A percentile compares a stretch with the other conserved stretches of the same genome.
Evolutionary conservation across 148 eudicot genomes (phyloP).

Genomic region (Fagopyrum homotropicum): DNA sequence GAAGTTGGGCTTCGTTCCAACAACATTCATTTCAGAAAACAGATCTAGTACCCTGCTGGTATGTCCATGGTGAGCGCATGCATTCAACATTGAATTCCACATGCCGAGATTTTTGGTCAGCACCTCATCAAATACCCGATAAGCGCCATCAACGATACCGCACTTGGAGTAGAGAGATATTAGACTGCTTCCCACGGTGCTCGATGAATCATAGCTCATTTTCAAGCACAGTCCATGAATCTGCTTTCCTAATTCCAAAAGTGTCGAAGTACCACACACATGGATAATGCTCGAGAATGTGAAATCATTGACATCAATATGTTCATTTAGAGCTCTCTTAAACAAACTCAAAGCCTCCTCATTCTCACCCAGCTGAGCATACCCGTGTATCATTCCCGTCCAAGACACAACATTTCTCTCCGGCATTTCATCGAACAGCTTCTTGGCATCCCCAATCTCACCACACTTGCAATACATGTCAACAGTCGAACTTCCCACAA

Average conservation of each 20-base stretch:
- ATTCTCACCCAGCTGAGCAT: constrained; percentile 61
- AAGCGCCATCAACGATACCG: constrained; percentile 60
- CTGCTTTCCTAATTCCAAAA: constrained; percentile 65
- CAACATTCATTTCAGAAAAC: constrained; percentile 38
- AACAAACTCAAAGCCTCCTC: constrained; percentile 73
- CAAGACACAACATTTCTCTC: constrained; percentile 80
- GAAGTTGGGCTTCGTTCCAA: constrained; percentile 60
- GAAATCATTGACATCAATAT: constrained; percentile 76
- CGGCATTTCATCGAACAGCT: constrained; percentile 79
- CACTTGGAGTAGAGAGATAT: constrained; percentile 81
- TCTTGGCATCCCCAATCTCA: constrained; percentile 45
- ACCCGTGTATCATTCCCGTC: constrained; percentile 85
- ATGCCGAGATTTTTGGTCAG: constrained; percentile 51
- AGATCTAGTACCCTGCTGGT: constrained; percentile 41
- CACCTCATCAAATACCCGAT: constrained; percentile 51
- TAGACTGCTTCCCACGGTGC: constrained; percentile 81
- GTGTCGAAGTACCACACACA: constrained; percentile 69
- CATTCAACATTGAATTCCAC: constrained; percentile 88
- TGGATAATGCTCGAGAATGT: constrained; percentile 73
- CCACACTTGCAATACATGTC: constrained; percentile 86
- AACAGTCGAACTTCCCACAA: constrained; percentile 67
- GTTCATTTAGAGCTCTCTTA: constrained; percentile 43
- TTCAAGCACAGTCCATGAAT: constrained; percentile 64
- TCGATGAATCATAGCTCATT: constrained; percentile 45
- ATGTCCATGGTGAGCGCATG: constrained; percentile 82